These are phyloP conservation scores for Aphanocladium album DNA, from an alignment of 2,329 filamentous ascomycete genomes.

Conservation along the genomic window DNA sequence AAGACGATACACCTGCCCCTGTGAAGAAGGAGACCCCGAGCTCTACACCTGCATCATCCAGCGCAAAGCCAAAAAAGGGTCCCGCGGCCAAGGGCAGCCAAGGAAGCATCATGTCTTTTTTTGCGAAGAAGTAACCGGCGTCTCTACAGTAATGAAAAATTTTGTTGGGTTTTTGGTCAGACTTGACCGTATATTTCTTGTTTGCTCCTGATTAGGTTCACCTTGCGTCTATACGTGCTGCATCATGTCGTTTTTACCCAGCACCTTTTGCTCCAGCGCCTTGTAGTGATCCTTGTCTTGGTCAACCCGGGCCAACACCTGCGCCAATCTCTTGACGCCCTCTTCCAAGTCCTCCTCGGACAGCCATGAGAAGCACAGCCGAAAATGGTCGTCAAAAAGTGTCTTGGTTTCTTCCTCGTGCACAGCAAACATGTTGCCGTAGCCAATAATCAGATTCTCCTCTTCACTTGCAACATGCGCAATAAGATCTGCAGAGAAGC, in stretches of 20 bases:
- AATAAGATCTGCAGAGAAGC: slow-evolving; percentile 47
- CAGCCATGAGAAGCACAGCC: slow-evolving; percentile 71
- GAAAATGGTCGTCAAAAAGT: slow-evolving; percentile 54
- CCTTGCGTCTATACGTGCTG: background rate
- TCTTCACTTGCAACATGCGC: slow-evolving; percentile 53
- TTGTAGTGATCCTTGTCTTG: slow-evolving; percentile 25
- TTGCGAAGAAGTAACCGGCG: slow-evolving; percentile 65
- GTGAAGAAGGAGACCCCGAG: slow-evolving; percentile 49
- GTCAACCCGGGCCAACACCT: slow-evolving; percentile 34
- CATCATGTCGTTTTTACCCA: background rate
- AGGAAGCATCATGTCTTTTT: slow-evolving; percentile 90
- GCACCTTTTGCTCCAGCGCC: slow-evolving; percentile 4
- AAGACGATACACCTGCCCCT: slow-evolving; percentile 64
- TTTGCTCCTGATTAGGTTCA: background rate
- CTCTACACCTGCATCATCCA: slow-evolving; percentile 40
- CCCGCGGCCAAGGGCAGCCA: slow-evolving; percentile 54
- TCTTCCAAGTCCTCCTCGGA: slow-evolving; percentile 60
- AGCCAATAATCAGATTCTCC: slow-evolving; percentile 63
- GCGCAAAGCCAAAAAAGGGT: slow-evolving; percentile 49
- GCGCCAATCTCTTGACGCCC: slow-evolving; percentile 59
- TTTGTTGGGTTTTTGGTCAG: background rate
- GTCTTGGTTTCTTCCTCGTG: slow-evolving; percentile 48
- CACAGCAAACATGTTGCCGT: slow-evolving; percentile 66
- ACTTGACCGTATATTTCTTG: background rate
- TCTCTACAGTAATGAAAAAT: background rate